These are phyloP conservation scores for Metarhizium humberi DNA, from an alignment of 2,329 filamentous ascomycete species.

Conservation along the genomic window DNA sequence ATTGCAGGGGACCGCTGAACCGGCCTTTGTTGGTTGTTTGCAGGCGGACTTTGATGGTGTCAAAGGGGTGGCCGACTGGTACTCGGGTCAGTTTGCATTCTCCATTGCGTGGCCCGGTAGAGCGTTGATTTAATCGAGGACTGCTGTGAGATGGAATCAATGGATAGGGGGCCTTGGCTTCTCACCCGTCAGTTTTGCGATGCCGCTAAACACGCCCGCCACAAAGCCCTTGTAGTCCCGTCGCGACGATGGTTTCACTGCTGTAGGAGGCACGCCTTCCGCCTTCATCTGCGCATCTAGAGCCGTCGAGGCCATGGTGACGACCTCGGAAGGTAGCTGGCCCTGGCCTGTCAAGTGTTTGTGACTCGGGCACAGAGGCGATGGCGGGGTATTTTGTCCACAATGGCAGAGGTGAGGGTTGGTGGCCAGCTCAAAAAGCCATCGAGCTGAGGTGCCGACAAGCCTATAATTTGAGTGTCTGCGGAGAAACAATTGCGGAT, in stretches of 20 bases:
- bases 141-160: neutral
- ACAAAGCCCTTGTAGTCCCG: conserved; percentile 88
- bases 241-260: conserved; percentile 5
- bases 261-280: neutral
- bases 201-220: conserved; percentile 88
- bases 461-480: too few species aligned
- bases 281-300: neutral
- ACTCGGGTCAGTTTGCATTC: neutral
- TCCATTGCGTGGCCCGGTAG: neutral
- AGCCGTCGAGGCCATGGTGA: neutral
- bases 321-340: neutral
- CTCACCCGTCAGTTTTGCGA: conserved; percentile 78
- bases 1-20: conserved; percentile 81
- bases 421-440: too few species aligned
- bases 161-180: neutral
- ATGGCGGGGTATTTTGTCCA: too few species aligned
- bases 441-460: too few species aligned
- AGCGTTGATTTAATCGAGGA: too few species aligned
- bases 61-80: conserved; percentile 66
- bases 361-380: too few species aligned
- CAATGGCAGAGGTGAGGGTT: too few species aligned
- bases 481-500: too few species aligned
- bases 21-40: conserved; percentile 72
- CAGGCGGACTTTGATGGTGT: conserved; percentile 92
- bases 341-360: too few species aligned